Evolutionary conservation across 345 rosid species (phyloP).

Genomic region (Hibiscus trionum): DNA sequence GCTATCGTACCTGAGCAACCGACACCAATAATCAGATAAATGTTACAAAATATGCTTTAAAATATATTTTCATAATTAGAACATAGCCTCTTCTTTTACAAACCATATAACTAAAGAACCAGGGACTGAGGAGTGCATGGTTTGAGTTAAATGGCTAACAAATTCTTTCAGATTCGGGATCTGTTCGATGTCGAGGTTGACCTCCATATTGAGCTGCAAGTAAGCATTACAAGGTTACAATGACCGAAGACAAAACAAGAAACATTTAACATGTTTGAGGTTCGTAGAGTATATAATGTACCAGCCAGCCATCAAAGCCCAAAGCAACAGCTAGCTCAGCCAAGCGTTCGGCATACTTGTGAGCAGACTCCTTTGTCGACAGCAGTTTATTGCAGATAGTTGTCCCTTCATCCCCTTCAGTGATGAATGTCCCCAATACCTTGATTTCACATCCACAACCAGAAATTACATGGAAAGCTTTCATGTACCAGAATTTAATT

Average conservation of each 20-base stretch:
- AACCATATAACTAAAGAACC: conserved; percentile 82
- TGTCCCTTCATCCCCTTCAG: conserved; percentile 74
- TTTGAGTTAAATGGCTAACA: conserved; percentile 55
- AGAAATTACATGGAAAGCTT: not conserved
- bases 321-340: conserved; percentile 56
- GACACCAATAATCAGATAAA: not conserved
- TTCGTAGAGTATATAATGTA: conserved; percentile 13
- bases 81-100: conserved; percentile 6
- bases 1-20: conserved; percentile 62
- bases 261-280: not conserved
- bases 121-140: conserved; percentile 58
- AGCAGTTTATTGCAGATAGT: conserved; percentile 45
- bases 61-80: not conserved
- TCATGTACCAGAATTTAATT: too few species aligned
- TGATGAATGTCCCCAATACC: conserved; percentile 85
- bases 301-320: conserved; percentile 95
- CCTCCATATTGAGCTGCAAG: conserved; percentile 75
- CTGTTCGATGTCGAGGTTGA: conserved; percentile 32
- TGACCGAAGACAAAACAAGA: not conserved
- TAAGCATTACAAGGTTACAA: not conserved
- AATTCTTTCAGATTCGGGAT: conserved; percentile 61
- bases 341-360: conserved; percentile 57
- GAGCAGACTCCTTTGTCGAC: conserved; percentile 64
- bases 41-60: not conserved
- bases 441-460: conserved; percentile 6